These are phyloP conservation scores for Nectriaceae sp. DNA, from an alignment of 2,329 filamentous ascomycete species.

Conservation along the genomic window DNA sequence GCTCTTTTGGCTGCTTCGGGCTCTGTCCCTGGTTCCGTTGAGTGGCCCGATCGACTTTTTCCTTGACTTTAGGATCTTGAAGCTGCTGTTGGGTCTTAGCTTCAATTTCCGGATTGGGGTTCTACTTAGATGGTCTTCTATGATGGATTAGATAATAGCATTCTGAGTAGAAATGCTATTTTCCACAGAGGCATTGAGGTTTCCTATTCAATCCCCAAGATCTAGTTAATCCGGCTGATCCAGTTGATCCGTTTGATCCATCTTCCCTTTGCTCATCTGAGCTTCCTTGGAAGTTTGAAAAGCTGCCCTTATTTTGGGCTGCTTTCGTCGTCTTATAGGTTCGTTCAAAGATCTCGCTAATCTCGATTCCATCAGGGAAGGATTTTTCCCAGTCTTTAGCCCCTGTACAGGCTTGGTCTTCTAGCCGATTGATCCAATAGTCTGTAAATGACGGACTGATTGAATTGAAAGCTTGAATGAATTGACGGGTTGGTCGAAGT, in stretches of 20 bases:
- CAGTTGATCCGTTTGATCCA: neutral
- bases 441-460: neutral
- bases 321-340: neutral
- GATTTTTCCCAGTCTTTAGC: neutral
- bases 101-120: neutral
- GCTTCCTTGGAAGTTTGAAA: neutral
- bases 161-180: constrained; percentile 3
- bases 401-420: neutral
- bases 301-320: neutral
- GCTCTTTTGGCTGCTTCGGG: neutral
- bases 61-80: neutral
- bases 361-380: constrained; percentile 2
- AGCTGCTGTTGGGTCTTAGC: constrained; percentile 2
- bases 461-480: constrained; percentile 1
- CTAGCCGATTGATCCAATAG: constrained; percentile 3
- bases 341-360: constrained; percentile 2
- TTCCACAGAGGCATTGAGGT: neutral
- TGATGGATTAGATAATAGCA: neutral
- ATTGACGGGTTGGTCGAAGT: neutral
- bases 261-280: neutral
- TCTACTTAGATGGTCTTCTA: neutral
- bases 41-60: neutral
- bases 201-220: neutral
- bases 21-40: neutral
- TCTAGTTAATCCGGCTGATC: neutral